Conservation (phyloP, 495 filamentous ascomycete species). For the Parathielavia appendiculata region DNA sequence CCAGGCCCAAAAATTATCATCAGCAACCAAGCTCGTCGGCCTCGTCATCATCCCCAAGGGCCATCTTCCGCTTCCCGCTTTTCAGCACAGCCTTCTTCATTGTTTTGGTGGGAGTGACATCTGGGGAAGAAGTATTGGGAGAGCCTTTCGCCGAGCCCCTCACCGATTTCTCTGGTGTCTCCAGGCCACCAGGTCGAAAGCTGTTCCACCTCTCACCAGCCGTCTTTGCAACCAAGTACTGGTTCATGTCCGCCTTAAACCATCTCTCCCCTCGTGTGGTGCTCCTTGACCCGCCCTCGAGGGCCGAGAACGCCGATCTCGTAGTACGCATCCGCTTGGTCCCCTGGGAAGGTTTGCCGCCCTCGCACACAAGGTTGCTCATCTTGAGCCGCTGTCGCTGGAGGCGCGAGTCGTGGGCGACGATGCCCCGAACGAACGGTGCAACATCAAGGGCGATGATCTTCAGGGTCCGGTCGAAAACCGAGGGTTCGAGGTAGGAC, state of each 20-base stretch:
- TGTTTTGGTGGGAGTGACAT: conserved; percentile 7
- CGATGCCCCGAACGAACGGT: conserved; percentile 77
- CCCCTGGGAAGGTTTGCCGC: conserved; percentile 41
- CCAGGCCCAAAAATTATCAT: neutral
- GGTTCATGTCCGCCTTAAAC: conserved; percentile 65
- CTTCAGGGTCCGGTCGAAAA: conserved; percentile 63
- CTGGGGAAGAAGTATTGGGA: conserved; percentile 6
- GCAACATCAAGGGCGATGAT: conserved; percentile 70
- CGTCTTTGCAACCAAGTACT: conserved; percentile 58
- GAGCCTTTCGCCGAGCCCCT: conserved; percentile 3
- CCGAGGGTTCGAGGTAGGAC: conserved; percentile 50
- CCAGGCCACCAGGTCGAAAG: conserved; percentile 28
- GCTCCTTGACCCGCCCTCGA: conserved; percentile 72
- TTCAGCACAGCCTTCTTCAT: conserved; percentile 7
- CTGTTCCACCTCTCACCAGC: conserved; percentile 61
- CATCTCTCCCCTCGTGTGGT: conserved; percentile 70
- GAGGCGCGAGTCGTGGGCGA: conserved; percentile 64
- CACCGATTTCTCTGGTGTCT: neutral
- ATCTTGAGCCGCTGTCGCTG: conserved; percentile 60
- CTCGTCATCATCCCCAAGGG: conserved; percentile 24
- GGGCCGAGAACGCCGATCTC: conserved; percentile 70
- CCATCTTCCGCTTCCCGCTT: conserved; percentile 18
- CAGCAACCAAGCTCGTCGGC: conserved; percentile 19
- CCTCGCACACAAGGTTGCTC: conserved; percentile 55
- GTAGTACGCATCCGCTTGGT: conserved; percentile 70